phyloP scores from a whole-genome alignment of 2,329 filamentous ascomycete species.

The Aspergillus thermomutatus region DNA sequence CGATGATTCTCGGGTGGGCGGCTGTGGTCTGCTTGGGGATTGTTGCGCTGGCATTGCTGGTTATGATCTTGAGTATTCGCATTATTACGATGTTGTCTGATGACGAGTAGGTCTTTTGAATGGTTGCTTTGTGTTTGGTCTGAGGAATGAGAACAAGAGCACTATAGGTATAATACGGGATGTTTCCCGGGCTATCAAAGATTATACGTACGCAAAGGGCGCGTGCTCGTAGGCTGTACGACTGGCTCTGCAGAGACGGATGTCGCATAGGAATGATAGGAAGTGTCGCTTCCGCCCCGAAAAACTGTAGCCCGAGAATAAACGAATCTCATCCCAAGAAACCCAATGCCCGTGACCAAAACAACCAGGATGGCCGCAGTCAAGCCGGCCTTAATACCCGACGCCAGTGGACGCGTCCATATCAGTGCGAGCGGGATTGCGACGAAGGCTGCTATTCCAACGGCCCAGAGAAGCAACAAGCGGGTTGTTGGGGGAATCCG shows the following conservation, averaged over 20 bases:
- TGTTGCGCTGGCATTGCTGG: not conserved
- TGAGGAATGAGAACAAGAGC: not conserved
- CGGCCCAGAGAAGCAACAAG: not conserved
- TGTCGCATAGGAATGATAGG: no score
- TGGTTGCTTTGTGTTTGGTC: not conserved
- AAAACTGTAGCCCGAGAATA: no score
- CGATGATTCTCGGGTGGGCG: constrained; percentile 17
- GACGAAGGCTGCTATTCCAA: not conserved
- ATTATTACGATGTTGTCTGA: not conserved
- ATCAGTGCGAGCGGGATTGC: not conserved
- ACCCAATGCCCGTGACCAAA: no score
- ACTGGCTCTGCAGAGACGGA: no score
- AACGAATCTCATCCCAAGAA: no score
- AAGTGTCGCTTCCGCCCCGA: no score
- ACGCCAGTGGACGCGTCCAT: not conserved
- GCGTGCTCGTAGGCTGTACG: no score
- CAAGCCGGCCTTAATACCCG: not conserved
- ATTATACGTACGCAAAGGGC: no score
- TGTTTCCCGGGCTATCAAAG: no score
- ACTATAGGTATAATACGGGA: no score
- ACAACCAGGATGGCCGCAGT: not conserved
- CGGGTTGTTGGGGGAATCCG: not conserved
- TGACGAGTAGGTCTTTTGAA: not conserved
- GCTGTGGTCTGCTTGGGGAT: constrained; percentile 2
- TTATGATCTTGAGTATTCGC: constrained; percentile 5